These are phyloP conservation scores for Gymnopus androsaceus DNA, from an alignment of 1,284 basidiomycete species.

Conservation along the genomic window DNA sequence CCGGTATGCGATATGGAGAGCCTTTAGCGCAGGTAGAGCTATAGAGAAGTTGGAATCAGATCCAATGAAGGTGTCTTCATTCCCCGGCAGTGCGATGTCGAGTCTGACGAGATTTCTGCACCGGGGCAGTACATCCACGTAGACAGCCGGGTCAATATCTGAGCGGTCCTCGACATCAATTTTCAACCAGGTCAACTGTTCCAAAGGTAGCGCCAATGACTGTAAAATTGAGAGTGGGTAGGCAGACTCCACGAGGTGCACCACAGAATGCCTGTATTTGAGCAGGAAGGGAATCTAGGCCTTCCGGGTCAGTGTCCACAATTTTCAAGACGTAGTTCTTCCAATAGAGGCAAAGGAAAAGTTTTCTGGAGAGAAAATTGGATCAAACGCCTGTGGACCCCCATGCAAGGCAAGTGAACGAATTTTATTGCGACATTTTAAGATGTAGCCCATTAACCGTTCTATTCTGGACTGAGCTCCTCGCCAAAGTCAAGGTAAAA, in stretches of 20 bases:
- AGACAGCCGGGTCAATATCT: neutral
- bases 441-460: neutral
- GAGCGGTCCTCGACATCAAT: neutral
- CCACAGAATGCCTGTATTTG: no score
- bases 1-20: no score
- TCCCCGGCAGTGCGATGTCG: no score
- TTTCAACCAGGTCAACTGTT: neutral
- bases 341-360: no score
- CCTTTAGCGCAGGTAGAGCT: no score
- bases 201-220: neutral
- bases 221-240: neutral
- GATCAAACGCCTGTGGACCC: no score
- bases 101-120: neutral
- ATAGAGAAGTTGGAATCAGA: no score
- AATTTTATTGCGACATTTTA: neutral
- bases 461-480: neutral
- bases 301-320: no score
- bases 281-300: neutral
- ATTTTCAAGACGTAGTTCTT: no score
- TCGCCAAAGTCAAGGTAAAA: neutral
- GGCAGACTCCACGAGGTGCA: neutral
- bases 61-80: no score
- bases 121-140: neutral
- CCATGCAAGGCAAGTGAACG: no score
- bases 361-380: no score